Evolutionary conservation across 495 filamentous ascomycete genomes (phyloP).

Genomic region (Opeltia flavorubescens): DNA sequence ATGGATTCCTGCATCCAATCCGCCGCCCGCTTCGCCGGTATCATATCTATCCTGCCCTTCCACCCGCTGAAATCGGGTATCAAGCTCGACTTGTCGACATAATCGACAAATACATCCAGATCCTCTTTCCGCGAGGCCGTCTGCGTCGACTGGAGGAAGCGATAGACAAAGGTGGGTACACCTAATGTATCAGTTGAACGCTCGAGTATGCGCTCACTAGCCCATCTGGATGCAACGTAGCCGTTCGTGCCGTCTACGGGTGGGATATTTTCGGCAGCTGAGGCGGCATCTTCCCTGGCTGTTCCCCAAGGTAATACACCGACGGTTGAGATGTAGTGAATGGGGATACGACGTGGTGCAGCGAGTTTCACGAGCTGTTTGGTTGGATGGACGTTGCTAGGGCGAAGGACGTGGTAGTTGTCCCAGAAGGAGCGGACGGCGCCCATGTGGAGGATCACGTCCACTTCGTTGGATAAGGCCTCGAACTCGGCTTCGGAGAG

Average conservation of each 20-base stretch:
- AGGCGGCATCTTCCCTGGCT: neutral
- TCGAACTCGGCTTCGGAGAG: slow-evolving; percentile 13
- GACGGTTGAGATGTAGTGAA: slow-evolving; percentile 29
- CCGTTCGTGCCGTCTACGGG: slow-evolving; percentile 22
- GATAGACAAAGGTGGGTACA: slow-evolving; percentile 19
- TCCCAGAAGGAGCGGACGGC: slow-evolving; percentile 28
- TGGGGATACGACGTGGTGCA: slow-evolving; percentile 18
- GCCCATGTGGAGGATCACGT: slow-evolving; percentile 32
- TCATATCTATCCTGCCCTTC: slow-evolving; percentile 8
- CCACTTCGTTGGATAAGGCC: slow-evolving; percentile 14
- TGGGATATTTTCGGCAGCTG: slow-evolving; percentile 8
- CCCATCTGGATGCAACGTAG: slow-evolving; percentile 34
- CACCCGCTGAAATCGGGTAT: slow-evolving; percentile 8
- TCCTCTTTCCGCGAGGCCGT: neutral
- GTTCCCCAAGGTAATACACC: slow-evolving; percentile 12
- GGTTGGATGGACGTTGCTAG: slow-evolving; percentile 20
- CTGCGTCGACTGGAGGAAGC: slow-evolving; percentile 2
- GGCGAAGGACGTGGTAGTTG: slow-evolving; percentile 23
- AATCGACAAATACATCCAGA: slow-evolving; percentile 3
- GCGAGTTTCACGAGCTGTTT: slow-evolving; percentile 15
- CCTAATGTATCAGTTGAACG: slow-evolving; percentile 10
- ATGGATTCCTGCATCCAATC: neutral
- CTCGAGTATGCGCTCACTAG: slow-evolving; percentile 29
- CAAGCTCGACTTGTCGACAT: neutral
- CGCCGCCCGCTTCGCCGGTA: neutral